Conservation (phyloP, 345 rosid species). For the Melastoma malabathricum region DNA sequence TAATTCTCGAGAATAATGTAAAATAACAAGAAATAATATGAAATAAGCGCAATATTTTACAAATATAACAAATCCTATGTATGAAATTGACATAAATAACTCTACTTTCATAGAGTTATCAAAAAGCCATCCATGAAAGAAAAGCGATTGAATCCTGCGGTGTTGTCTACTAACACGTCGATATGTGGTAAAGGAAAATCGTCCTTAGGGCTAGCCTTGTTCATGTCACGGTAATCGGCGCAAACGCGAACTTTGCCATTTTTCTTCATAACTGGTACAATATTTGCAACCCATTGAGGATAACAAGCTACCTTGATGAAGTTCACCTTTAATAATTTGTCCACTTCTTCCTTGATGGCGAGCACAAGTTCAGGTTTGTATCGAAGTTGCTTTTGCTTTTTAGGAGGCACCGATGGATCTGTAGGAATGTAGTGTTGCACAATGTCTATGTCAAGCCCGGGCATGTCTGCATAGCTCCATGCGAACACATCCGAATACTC, state of each 20-base stretch:
- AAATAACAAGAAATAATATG: too few relatives aligned
- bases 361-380: neutral
- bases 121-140: neutral
- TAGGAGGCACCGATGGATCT: neutral
- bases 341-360: neutral
- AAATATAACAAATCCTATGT: too few relatives aligned
- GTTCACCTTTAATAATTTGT: neutral
- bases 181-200: conserved; percentile 1
- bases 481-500: neutral
- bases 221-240: conserved; percentile 1
- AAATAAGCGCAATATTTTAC: too few relatives aligned
- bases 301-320: neutral
- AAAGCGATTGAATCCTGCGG: neutral
- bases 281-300: neutral
- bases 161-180: neutral
- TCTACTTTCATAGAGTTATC: too few relatives aligned
- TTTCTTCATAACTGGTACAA: neutral
- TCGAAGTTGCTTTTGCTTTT: neutral
- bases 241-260: neutral
- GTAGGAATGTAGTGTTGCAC: neutral
- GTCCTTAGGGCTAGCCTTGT: conserved; percentile 4
- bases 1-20: too few relatives aligned
- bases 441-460: neutral
- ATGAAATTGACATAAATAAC: too few relatives aligned
- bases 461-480: neutral